phyloP scores from a whole-genome alignment of 192 early-diverging fungal species.

The Podila verticillata region DNA sequence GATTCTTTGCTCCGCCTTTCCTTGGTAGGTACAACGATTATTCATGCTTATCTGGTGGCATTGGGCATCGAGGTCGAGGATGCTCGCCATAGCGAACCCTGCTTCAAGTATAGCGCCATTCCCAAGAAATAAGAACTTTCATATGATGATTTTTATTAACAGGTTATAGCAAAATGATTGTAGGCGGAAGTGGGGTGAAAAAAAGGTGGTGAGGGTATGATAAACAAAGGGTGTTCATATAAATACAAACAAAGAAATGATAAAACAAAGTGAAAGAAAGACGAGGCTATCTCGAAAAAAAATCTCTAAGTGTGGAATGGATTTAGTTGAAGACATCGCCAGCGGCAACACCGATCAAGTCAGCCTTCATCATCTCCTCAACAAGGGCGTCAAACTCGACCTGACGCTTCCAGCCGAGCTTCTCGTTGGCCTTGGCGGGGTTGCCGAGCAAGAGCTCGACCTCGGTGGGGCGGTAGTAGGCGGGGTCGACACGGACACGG shows the following conservation, averaged over 20 bases:
- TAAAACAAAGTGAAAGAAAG: too few species aligned
- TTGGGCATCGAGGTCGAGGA: slow-evolving; percentile 33
- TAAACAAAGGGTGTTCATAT: slow-evolving; percentile 6
- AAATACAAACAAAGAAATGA: slow-evolving; percentile 1
- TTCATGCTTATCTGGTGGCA: slow-evolving; percentile 33
- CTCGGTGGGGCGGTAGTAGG: slow-evolving; percentile 80
- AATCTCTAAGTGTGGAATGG: not conserved
- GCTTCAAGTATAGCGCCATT: not conserved
- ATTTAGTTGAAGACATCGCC: not conserved
- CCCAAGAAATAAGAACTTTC: not conserved
- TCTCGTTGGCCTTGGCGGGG: slow-evolving; percentile 69
- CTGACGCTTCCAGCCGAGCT: slow-evolving; percentile 71
- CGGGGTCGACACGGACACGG: slow-evolving; percentile 67
- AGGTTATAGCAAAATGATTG: not conserved
- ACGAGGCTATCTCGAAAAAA: not conserved
- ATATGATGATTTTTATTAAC: not conserved
- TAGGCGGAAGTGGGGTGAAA: not conserved
- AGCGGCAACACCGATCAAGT: slow-evolving; percentile 52
- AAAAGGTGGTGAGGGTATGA: not conserved
- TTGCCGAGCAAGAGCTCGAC: slow-evolving; percentile 76
- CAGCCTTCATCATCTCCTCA: slow-evolving; percentile 69
- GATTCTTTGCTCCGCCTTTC: not conserved
- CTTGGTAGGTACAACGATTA: slow-evolving; percentile 35
- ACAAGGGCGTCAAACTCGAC: slow-evolving; percentile 73
- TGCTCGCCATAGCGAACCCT: not conserved